These are phyloP conservation scores for Clohesyomyces aquaticus DNA, from an alignment of 495 filamentous ascomycete genomes.

Conservation along the genomic window DNA sequence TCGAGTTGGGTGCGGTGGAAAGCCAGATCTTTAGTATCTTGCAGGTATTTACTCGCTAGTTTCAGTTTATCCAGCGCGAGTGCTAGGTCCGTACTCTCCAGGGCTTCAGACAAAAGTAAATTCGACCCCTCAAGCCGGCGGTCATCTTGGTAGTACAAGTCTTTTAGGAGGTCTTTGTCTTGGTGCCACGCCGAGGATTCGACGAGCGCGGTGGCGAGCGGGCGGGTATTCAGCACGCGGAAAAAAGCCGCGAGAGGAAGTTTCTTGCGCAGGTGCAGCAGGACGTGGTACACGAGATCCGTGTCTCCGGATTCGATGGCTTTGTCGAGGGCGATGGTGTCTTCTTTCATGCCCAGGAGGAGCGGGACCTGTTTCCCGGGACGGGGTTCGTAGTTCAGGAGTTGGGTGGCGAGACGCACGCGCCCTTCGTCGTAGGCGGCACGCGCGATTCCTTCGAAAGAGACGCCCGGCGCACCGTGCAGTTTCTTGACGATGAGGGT, in stretches of 20 bases:
- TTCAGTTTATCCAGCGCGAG: constrained; percentile 81
- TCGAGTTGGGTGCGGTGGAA: constrained; percentile 75
- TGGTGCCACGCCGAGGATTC: constrained; percentile 77
- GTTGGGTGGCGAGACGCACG: constrained; percentile 78
- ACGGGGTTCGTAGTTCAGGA: constrained; percentile 90
- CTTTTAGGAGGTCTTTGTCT: constrained; percentile 85
- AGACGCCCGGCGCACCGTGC: constrained; percentile 84
- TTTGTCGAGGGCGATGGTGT: constrained; percentile 93
- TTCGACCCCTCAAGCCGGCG: constrained; percentile 86
- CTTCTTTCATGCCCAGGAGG: constrained; percentile 94
- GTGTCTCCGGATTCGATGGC: constrained; percentile 95
- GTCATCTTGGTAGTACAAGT: constrained; percentile 97
- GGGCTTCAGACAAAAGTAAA: constrained; percentile 80
- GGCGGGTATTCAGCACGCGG: constrained; percentile 83
- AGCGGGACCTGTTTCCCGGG: constrained; percentile 94
- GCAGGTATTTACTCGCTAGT: constrained; percentile 75
- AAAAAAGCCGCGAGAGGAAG: constrained; percentile 90
- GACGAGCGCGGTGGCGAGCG: constrained; percentile 85
- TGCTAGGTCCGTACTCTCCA: constrained; percentile 64
- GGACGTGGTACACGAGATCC: constrained; percentile 86
- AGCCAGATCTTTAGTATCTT: constrained; percentile 78
- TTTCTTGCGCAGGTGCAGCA: constrained; percentile 87
- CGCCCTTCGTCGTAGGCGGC: constrained; percentile 96
- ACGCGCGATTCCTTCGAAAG: constrained; percentile 89
- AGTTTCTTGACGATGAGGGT: constrained; percentile 84